Evolutionary conservation across 192 early-diverging fungal genomes (phyloP).

Genomic region (Endogone sp.): DNA sequence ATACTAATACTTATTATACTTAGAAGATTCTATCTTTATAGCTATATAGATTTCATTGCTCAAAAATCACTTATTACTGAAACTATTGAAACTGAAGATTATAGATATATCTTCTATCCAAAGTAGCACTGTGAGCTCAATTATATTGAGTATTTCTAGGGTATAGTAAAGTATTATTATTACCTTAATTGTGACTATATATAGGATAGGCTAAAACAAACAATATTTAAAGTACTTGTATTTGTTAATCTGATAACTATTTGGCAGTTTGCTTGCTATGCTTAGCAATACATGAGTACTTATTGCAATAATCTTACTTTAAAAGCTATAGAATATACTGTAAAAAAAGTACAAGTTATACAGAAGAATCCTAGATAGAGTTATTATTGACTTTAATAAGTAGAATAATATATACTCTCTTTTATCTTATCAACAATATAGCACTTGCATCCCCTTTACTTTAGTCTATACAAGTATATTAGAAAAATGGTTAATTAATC

Average conservation of each 20-base stretch:
- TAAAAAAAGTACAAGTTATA: conserved; percentile 12
- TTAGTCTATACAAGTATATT: too few relatives aligned
- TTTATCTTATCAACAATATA: too few relatives aligned
- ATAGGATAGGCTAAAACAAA: conserved; percentile 3
- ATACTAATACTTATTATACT: background rate
- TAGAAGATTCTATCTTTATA: background rate
- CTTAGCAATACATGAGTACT: conserved; percentile 3
- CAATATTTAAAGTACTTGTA: background rate
- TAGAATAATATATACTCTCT: too few relatives aligned
- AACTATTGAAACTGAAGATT: background rate
- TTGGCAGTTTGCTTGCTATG: background rate
- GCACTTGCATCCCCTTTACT: too few relatives aligned
- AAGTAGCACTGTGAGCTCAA: conserved; percentile 1
- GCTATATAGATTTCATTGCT: conserved; percentile 6
- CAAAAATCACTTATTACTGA: conserved; percentile 8
- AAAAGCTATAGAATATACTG: conserved; percentile 8
- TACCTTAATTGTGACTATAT: conserved; percentile 2
- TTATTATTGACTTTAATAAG: conserved; percentile 4
- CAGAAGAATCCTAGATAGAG: conserved; percentile 2
- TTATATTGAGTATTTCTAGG: background rate
- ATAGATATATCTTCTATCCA: background rate
- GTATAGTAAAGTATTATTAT: background rate
- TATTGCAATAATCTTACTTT: background rate
- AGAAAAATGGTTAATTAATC: too few relatives aligned
- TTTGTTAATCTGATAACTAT: background rate